phyloP scores from a whole-genome alignment of 441 rosid species.

The Bocquillonia castaneifolia region DNA sequence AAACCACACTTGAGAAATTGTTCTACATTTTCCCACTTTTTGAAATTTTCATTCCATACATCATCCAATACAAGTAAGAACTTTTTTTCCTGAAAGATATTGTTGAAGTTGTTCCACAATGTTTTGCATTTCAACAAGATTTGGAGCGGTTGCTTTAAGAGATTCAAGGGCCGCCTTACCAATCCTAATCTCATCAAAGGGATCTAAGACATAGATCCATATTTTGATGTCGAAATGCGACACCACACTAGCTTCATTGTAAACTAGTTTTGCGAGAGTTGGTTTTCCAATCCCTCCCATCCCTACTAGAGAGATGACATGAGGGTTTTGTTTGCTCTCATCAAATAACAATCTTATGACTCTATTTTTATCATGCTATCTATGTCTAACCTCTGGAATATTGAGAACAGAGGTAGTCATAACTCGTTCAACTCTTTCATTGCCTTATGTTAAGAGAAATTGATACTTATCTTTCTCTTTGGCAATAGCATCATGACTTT shows the following conservation, averaged over 20 bases:
- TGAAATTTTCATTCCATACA: background rate
- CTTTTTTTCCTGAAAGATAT: background rate
- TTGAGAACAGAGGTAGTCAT: background rate
- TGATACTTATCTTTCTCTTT: slow-evolving; percentile 1
- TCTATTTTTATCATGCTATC: background rate
- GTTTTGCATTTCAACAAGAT: background rate
- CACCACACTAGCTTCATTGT: background rate
- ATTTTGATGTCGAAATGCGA: background rate
- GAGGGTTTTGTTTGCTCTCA: background rate
- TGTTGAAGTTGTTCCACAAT: background rate
- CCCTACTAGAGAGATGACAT: background rate
- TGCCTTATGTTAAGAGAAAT: background rate
- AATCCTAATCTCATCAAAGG: slow-evolving; percentile 9
- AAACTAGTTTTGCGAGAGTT: background rate
- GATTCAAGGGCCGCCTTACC: background rate
- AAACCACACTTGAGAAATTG: background rate
- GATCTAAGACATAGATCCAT: slow-evolving; percentile 6
- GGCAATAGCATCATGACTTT: slow-evolving; percentile 3
- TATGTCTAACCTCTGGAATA: background rate
- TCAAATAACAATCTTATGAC: background rate
- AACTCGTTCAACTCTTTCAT: background rate
- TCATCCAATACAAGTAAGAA: background rate
- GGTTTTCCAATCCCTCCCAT: slow-evolving; percentile 6
- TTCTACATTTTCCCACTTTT: background rate
- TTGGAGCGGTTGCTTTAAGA: background rate